Base-by-base conservation (phyloP, 495 filamentous ascomycete genomes). In the Penicillium ochrochloron region DNA sequence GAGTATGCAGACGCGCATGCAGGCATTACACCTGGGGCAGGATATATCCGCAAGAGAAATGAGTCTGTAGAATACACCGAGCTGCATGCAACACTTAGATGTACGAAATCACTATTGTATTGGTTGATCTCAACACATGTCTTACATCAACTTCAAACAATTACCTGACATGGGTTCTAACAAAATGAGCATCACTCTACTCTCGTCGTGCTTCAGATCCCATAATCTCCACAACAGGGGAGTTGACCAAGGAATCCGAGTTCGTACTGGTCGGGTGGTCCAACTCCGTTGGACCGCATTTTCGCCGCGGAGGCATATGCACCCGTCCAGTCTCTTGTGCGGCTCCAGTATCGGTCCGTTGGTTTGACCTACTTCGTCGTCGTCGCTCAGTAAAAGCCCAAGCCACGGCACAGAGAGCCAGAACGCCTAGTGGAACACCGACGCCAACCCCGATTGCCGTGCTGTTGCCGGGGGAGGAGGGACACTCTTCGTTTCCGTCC, bases 191-290 rank as follows among this genome's bases (percentile, higher is more conserved):
- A 37, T 14, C 35, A 10, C 35, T n/a, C 39, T 17, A 44, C 3
- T 21, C n/a, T 17, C 11, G 54, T 41, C 34, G 34, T 17, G 19
- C 10, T 57, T 57, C 54, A 25, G 54, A 41, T 9, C 54, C 54
- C 54, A 57, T 57, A 12, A 57, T 37, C 54, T 57, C 54, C 33
- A 23, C 54, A 41, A 42, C n/a, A 57, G 54, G n/a, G 12, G 54
- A 41, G 21, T 57, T n/a, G 6, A 41, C 19, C 14, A 41, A 11
- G 21, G 54, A 21, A 57, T 42, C 54, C 0, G 34, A 57, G 54
- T 25, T 57, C 25, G 34, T 41, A 17, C 34, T 35, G 21, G 11
- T 57, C 34, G 54, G 54, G n/a, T 35, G 34, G 41, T 57, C 29
- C 19, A 57, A 57, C 27, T 57, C 54, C 25, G 54, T 57, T 33